Percentiles rank a stretch among this genome's conserved stretches.
phyloP scores from a whole-genome alignment of 306 rosid genomes.

The Cyclanthera cordifolia region DNA sequence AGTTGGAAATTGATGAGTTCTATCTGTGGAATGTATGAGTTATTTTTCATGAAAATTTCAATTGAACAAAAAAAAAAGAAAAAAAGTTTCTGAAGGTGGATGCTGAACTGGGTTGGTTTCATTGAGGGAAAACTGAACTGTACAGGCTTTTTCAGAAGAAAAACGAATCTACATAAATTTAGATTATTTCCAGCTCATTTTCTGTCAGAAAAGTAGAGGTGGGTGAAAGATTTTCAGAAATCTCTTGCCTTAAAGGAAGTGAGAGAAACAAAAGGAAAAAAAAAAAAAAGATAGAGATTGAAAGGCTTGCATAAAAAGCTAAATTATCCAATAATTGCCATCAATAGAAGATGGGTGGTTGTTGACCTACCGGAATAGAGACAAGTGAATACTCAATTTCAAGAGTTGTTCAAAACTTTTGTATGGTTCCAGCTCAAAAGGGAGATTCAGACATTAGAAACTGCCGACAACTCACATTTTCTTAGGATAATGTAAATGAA shows the following conservation, averaged over 20 bases:
- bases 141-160: too few relatives aligned
- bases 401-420: background rate
- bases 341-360: slow-evolving; percentile 4
- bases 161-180: too few relatives aligned
- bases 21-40: background rate
- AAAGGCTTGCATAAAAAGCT: background rate
- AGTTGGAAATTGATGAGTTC: too few relatives aligned
- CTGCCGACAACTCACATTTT: slow-evolving; percentile 20
- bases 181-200: background rate
- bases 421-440: slow-evolving; percentile 27
- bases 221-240: slow-evolving; percentile 7
- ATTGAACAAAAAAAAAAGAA: background rate
- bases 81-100: too few relatives aligned
- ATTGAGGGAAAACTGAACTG: too few relatives aligned
- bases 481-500: background rate
- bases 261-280: too few relatives aligned
- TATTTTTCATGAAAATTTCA: background rate
- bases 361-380: slow-evolving; percentile 10
- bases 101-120: too few relatives aligned
- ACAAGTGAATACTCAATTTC: background rate
- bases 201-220: slow-evolving; percentile 1
- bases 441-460: background rate
- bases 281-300: background rate
- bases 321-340: slow-evolving; percentile 5
- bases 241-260: background rate